Evolutionary conservation across 2,329 filamentous ascomycete species (phyloP), one percentile per base, ranked within the genome.

Genomic region (Fusarium sp.): DNA sequence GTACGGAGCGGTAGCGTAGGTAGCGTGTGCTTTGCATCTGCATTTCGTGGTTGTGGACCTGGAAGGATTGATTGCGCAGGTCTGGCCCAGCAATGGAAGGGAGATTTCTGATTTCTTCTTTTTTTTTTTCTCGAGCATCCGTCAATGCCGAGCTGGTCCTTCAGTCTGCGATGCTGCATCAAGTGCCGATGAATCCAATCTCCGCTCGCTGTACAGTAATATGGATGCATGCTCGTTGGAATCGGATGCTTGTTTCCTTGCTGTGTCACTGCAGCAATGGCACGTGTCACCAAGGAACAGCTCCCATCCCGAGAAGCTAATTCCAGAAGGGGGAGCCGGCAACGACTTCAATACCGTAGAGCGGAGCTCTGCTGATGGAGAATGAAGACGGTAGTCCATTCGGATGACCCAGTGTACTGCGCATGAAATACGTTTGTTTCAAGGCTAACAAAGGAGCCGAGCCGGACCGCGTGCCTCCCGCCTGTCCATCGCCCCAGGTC

Each of bases 391-490:
- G 68, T 40, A 71, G 23, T 29, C 44, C 20, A 27, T 49, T 16
- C 44, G 44, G 44, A 49, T 49, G 23, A n/a, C 44, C 44, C 20
- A 49, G 23, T 20, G 31, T 36, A 23, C 50, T 54, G 50, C 20
- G 18, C 31, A 34, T 20, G 31, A 53, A 16, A 20, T 51, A 51
- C n/a, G 18, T 34, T 34, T 61, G 68, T 59, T 69, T 62, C 62
- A 69, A 61, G 65, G 65, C 65, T 71, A 71, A 62, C 18, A 70
- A 53, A 67, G 62, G 72, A 69, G 61, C 64, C 70, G 67, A 74
- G 72, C 72, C 68, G 71, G 68, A 70, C 67, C 68, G 65, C 68
- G 70, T 63, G 56, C 64, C 56, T 65, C 68, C 68, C 68, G 67
- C 42, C 58, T 57, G 66, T 64, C 62, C 64, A 68, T 57, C 51